Conservation (phyloP, 148 eudicot genomes). For the Tetragonia tetragonoides region DNA sequence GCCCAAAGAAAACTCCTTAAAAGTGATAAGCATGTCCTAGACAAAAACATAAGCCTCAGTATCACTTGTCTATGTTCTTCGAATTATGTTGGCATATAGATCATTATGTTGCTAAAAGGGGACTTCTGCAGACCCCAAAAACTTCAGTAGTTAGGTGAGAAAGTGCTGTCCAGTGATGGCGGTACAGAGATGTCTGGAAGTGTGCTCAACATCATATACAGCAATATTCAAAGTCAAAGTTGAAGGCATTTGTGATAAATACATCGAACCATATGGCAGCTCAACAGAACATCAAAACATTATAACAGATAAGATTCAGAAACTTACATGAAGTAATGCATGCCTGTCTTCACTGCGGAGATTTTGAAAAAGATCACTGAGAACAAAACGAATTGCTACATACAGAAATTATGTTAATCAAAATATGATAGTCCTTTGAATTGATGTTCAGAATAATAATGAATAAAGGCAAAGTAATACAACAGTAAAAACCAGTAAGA, state of each 20-base stretch:
- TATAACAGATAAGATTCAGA: slow-evolving; percentile 9
- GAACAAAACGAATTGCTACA: slow-evolving; percentile 95
- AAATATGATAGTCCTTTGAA: not conserved
- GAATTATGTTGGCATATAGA: not conserved
- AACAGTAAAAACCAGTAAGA: not conserved
- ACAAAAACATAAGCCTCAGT: too few relatives aligned
- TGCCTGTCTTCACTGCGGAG: slow-evolving; percentile 88
- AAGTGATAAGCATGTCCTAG: not conserved
- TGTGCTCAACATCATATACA: not conserved
- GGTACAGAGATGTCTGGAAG: not conserved
- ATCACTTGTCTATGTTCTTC: not conserved
- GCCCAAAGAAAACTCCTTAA: too few relatives aligned
- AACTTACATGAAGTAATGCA: slow-evolving; percentile 90
- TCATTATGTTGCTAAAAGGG: not conserved
- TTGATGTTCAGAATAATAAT: not conserved
- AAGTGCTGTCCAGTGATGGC: not conserved
- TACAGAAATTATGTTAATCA: slow-evolving; percentile 8
- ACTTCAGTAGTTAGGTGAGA: not conserved
- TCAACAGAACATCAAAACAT: not conserved
- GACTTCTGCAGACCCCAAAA: not conserved
- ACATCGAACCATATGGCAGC: not conserved
- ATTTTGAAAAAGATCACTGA: slow-evolving; percentile 93
- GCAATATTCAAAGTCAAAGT: not conserved
- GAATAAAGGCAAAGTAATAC: not conserved
- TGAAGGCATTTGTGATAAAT: not conserved